Conservation (phyloP, 306 rosid species). For the Rosa persica region DNA sequence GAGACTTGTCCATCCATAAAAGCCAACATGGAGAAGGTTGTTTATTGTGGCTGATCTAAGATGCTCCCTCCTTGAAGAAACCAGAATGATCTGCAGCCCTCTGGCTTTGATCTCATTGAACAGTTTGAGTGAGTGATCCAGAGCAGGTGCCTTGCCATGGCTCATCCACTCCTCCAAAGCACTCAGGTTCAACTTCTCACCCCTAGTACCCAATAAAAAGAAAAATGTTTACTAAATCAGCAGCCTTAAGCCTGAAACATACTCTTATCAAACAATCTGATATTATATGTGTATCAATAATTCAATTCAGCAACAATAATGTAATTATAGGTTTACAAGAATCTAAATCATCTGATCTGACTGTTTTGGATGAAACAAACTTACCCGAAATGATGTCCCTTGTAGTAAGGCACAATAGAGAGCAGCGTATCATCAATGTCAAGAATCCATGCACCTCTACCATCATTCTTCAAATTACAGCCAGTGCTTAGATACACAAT, state of each 20-base stretch:
- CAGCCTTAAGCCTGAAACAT: not conserved
- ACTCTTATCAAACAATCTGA: not conserved
- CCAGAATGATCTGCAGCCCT: constrained; percentile 59
- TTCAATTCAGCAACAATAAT: not conserved
- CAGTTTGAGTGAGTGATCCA: constrained; percentile 48
- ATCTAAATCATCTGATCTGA: not conserved
- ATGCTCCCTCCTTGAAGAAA: constrained; percentile 59
- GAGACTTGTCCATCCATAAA: constrained; percentile 59
- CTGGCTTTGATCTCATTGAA: constrained; percentile 55
- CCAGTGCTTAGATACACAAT: constrained; percentile 48
- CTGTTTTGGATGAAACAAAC: not conserved
- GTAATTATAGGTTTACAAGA: not conserved
- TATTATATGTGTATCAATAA: not conserved
- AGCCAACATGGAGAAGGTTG: constrained; percentile 60
- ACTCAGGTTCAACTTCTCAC: constrained; percentile 49
- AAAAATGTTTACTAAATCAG: not conserved
- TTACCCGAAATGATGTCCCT: constrained; percentile 49
- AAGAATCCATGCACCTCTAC: constrained; percentile 70
- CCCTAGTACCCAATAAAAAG: constrained; percentile 31
- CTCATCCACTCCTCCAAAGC: constrained; percentile 60
- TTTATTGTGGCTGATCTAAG: constrained; percentile 63
- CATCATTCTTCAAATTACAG: constrained; percentile 50
- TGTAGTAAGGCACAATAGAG: constrained; percentile 58
- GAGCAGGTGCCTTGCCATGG: constrained; percentile 57
- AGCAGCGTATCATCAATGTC: constrained; percentile 67